Conservation (phyloP, 2,329 filamentous ascomycete species). For the Blumeria hordei region DNA sequence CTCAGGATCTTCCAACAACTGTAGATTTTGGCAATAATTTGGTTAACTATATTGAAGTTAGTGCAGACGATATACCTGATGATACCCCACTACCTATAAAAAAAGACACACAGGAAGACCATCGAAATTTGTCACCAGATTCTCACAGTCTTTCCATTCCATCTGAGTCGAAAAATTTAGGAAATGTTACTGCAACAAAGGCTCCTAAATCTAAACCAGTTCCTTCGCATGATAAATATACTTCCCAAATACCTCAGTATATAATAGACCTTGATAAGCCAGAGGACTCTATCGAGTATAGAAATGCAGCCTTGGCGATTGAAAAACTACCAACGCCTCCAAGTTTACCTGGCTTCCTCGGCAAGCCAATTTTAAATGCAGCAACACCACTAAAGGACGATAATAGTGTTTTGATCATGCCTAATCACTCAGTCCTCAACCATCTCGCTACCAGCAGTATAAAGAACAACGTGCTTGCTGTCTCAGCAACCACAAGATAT, state of each 20-base stretch:
- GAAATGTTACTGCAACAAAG: conserved; percentile 14
- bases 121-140: conserved; percentile 4
- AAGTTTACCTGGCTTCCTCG: conserved; percentile 67
- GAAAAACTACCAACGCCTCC: conserved; percentile 66
- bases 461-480: conserved; percentile 84
- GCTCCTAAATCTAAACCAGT: conserved; percentile 28
- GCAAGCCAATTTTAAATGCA: conserved; percentile 84
- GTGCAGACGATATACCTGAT: conserved; percentile 39
- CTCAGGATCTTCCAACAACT: conserved; percentile 67
- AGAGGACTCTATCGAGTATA: conserved; percentile 52
- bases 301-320: conserved; percentile 49
- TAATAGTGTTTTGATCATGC: conserved; percentile 88
- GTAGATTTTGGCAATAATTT: conserved; percentile 96
- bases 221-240: conserved; percentile 35
- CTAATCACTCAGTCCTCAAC: conserved; percentile 90
- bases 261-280: conserved; percentile 67
- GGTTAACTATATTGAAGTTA: conserved; percentile 95
- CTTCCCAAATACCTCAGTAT: conserved; percentile 56
- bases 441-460: conserved; percentile 95
- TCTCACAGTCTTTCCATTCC: conserved; percentile 4
- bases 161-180: conserved; percentile 14
- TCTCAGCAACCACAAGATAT: conserved; percentile 92
- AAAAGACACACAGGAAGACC: conserved; percentile 3
- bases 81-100: conserved; percentile 10
- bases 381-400: conserved; percentile 89